Evolutionary conservation across 2,329 filamentous ascomycete species (phyloP), one percentile per base, ranked within the genome.

Genomic region (Apiospora pterosperma): DNA sequence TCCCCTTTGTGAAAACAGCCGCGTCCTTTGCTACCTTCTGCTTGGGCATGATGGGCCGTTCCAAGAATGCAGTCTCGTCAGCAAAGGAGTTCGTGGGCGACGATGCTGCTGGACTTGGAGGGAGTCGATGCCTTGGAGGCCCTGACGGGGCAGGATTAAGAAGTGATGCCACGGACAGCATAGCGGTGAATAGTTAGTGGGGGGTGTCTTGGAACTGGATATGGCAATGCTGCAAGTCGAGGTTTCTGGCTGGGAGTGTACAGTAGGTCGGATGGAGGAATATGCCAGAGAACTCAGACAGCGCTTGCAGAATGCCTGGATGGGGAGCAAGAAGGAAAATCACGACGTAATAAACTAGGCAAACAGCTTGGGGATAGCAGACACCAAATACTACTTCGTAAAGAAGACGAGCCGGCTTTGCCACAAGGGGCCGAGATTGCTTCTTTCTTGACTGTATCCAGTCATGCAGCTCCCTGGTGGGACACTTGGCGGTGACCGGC

Each of bases 11-110:
- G 74, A 90, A 88, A 8, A 90, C 78, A 0, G 87, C 84, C 34
- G 83, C 84, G 70, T 91, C 88, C 75, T 91, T 92, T 65, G 84
- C 79, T 72, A 89, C 81, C 77, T 89, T 92, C 68, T 84, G 82
- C 71, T 82, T 85, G 68, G 74, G 67, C 66, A 76, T 70, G 64
- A 70, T 67, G 64, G 72, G 69, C 66, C 71, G 72, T 58, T 73
- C 71, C 34, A 69, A 66, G 62, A 75, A 69, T 19, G 69, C 63
- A 62, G 71, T 70, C 61, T 77, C 75, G 66, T 78, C 75, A 36
- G 69, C 69, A 65, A 73, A 73, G 60, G 75, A 76, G 63, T 72
- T 72, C 28, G 76, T 70, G 63, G 76, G 75, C 59, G 77, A 76
- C 60, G 76, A 76, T 62, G 73, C 73, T 67, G 68, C 75, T 70